These are phyloP conservation scores for Cryptosporidium bovis DNA, from an alignment of 169 alveolate genomes.

Conservation along the genomic window DNA sequence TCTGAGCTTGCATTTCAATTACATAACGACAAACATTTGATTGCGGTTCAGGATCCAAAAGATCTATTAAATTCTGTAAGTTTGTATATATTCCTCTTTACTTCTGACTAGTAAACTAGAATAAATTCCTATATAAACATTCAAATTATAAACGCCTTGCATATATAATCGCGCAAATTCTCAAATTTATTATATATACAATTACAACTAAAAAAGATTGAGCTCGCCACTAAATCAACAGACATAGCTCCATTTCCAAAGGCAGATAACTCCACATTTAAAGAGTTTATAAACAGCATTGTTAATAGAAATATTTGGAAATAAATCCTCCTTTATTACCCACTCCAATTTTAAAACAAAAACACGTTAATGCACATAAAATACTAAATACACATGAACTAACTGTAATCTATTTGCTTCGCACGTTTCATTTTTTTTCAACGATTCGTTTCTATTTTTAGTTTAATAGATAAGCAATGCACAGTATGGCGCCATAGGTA, in stretches of 20 bases:
- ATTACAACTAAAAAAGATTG: too few relatives aligned
- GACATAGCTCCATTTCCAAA: constrained; percentile 25
- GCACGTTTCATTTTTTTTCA: too few relatives aligned
- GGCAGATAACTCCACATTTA: constrained; percentile 11
- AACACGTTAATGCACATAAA: too few relatives aligned
- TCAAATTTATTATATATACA: too few relatives aligned
- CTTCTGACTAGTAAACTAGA: not conserved
- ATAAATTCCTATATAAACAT: not conserved
- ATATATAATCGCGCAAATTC: too few relatives aligned
- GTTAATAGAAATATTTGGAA: constrained; percentile 1
- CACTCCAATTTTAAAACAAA: too few relatives aligned
- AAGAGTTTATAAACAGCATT: constrained; percentile 4
- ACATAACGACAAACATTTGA: constrained; percentile 34
- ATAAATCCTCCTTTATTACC: not conserved
- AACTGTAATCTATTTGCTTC: too few relatives aligned
- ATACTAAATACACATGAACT: too few relatives aligned
- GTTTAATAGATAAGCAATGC: too few relatives aligned
- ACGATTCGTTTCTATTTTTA: too few relatives aligned
- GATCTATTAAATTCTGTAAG: constrained; percentile 32
- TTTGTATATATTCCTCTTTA: not conserved
- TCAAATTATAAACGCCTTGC: too few relatives aligned
- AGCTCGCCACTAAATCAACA: not conserved
- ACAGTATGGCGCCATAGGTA: too few relatives aligned
- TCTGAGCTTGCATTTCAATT: constrained; percentile 78
- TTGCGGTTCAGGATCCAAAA: constrained; percentile 31